Base-by-base conservation (phyloP, 352 stramenopile genomes). In the Phytophthora hybrid region DNA sequence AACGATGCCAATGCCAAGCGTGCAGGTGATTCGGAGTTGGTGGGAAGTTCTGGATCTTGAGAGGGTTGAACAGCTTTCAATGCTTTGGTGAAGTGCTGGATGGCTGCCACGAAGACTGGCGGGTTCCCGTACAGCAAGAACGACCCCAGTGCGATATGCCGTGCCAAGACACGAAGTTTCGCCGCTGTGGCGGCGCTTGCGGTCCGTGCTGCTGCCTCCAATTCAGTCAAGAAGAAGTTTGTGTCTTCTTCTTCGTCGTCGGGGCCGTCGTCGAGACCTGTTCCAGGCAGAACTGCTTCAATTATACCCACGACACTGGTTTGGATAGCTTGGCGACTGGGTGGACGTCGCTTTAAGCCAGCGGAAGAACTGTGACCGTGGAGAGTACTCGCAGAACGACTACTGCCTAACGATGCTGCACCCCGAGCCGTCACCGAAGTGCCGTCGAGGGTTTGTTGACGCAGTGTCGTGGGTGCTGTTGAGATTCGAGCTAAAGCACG, bases 141-240 rank as follows among this genome's bases (percentile, higher is more conserved):
- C 0, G 80, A 81, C 5, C 80, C 88, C 0, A 76, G 66, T 0
- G 83, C 81, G 5, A 95, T 59, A 18, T 76, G 62, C 2, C 69
- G 47, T 3, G 85, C 85, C 39, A 93, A 74, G 1, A 71, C 51
- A 44, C 69, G 76, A 19, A 81, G 66, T 64, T 63, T 73, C 47
- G 63, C 61, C 1, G 53, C 58, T 5, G 66, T 51, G 3, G 26
- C 49, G 19, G 79, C 61, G 39, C 67, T 77, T 18, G 49, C 74
- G 5, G 69, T 62, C 31, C 75, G 63, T 0, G 69, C 61, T 34
- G 80, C 81, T 23, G 80, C 83, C 44, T 93, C 85, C 23, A 94
- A 59, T 47, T 93, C 88, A 2, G 88, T 95, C 51, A 95, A 75
- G 69, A 95, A 95, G 60, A 91, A 92, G 59, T 80, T 90, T 14